Base-by-base conservation (phyloP, 2,329 filamentous ascomycete genomes). In the Raffaelea albimanens region DNA sequence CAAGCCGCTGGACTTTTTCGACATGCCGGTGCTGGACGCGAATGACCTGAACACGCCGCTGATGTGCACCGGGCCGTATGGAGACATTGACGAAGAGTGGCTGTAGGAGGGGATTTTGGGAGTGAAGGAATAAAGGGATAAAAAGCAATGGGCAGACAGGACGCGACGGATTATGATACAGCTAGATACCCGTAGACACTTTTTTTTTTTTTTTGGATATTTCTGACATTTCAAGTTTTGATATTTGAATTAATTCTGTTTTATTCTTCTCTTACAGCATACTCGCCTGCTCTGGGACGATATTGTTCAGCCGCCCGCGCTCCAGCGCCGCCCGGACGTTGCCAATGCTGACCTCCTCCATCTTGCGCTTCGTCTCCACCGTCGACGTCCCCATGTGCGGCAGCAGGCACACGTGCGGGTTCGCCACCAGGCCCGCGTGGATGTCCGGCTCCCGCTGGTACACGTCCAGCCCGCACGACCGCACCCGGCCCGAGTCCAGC, bases 381-480 rank as follows among this genome's bases (percentile, higher is more conserved):
- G 79, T 84, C 63, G 72, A 78, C 0, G 81, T 86, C 0, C 82
- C 82, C 65, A 86, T 74, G 57, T 86, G 82, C 33, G 82, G 82
- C 40, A 85, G 62, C 18, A 85, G 64, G 47, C 83, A 66, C 1
- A 81, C 79, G 52, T 76, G 70, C 4, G 72, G 72, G 54, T 82
- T 83, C 45, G 63, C 63, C 2, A 83, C 47, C 16, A 86, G 63
- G 1, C 74, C 75, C 2, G 76, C 74, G 53, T 85, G 77, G 5
- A 86, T 66, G 52, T 71, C 66, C 0, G 82, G 82, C 60, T 80
- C 76, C 44, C 63, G 54, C 57, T 80, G 75, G 47, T 72, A 80
- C 10, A 80, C 76, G 51, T 80, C 76, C 29, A 80, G 57, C 0
- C 76, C 77, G 0, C 67, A 72, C 3, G 72, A 70, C 50, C 68